Conservation (phyloP, 2,329 filamentous ascomycete species). For the Trichoderma brevicompactum region DNA sequence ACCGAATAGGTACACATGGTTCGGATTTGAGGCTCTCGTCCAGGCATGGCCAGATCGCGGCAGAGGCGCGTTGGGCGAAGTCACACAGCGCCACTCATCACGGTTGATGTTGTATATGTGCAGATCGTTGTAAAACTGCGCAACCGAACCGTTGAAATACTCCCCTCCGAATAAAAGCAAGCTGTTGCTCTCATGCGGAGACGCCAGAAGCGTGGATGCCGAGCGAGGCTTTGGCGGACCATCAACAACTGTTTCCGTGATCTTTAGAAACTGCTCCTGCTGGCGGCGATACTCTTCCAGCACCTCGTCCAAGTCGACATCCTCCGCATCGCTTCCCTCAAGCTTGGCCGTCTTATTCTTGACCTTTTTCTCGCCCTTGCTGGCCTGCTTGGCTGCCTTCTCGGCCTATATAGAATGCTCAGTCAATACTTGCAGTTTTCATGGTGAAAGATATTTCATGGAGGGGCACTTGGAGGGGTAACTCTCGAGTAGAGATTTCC, state of each 20-base stretch:
- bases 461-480: slow-evolving; percentile 31
- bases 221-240: slow-evolving; percentile 77
- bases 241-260: slow-evolving; percentile 77
- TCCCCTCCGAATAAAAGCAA: slow-evolving; percentile 93
- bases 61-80: slow-evolving; percentile 86
- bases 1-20: slow-evolving; percentile 88
- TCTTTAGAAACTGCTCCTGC: slow-evolving; percentile 91
- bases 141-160: slow-evolving; percentile 90
- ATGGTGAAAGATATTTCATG: slow-evolving; percentile 18
- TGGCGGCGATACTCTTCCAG: slow-evolving; percentile 90
- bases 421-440: slow-evolving; percentile 32
- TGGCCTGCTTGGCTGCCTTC: slow-evolving; percentile 79
- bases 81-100: slow-evolving; percentile 89
- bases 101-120: slow-evolving; percentile 76
- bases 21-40: slow-evolving; percentile 84
- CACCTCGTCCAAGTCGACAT: slow-evolving; percentile 90
- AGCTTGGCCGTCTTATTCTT: slow-evolving; percentile 71
- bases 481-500: slow-evolving; percentile 1
- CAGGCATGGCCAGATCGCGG: slow-evolving; percentile 93
- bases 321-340: slow-evolving; percentile 86
- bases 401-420: slow-evolving; percentile 49
- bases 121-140: slow-evolving; percentile 70
- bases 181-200: slow-evolving; percentile 83
- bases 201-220: slow-evolving; percentile 81
- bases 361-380: slow-evolving; percentile 85